Conservation (phyloP, 805 yeast species). For the Starmerella bombicola region DNA sequence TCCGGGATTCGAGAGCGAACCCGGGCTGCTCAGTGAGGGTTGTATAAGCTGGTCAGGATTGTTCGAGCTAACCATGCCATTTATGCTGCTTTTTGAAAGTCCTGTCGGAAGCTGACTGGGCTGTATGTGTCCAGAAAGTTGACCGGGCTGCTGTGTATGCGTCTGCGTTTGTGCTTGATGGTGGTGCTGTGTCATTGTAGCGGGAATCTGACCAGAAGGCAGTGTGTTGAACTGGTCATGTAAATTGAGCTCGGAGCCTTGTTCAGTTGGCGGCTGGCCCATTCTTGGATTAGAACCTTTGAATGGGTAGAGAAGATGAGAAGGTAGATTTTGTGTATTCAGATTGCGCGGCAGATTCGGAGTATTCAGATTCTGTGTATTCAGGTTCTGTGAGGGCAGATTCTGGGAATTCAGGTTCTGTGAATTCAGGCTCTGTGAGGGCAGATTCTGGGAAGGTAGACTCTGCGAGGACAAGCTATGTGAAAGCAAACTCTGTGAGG, state of each 20-base stretch:
- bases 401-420: not conserved
- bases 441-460: not conserved
- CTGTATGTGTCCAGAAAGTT: not conserved
- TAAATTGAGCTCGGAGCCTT: not conserved
- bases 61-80: too few relatives aligned
- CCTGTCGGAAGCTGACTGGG: not conserved
- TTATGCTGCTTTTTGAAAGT: too few relatives aligned
- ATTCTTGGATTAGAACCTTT: too few relatives aligned
- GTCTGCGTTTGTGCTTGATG: not conserved
- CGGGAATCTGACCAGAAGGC: not conserved
- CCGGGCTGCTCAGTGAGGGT: constrained; percentile 7
- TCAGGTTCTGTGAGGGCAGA: not conserved
- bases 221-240: not conserved
- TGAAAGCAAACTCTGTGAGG: too few relatives aligned
- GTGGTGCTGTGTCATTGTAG: not conserved
- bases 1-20: constrained; percentile 8
- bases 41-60: not conserved
- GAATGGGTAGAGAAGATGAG: not conserved
- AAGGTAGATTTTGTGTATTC: not conserved
- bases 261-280: not conserved
- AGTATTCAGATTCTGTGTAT: too few relatives aligned
- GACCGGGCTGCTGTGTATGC: not conserved
- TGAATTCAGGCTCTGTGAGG: not conserved
- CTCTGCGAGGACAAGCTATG: too few relatives aligned
- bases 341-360: not conserved